These are phyloP conservation scores for Iris macrosiphon DNA, from an alignment of 106 monocot genomes.

Conservation along the genomic window DNA sequence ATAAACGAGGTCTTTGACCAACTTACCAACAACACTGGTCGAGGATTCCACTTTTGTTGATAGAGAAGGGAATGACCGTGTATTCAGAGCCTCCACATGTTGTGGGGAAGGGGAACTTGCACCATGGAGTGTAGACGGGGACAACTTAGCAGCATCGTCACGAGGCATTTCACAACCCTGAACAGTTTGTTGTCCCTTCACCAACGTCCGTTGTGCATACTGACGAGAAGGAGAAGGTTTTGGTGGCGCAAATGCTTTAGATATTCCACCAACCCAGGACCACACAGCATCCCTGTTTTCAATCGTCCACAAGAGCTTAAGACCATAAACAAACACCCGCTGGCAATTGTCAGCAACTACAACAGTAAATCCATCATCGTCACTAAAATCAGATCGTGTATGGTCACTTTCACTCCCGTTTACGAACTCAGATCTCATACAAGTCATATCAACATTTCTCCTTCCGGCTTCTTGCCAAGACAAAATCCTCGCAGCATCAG, in stretches of 20 bases:
- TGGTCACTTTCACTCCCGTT: constrained; percentile 79
- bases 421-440: constrained; percentile 64
- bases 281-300: constrained; percentile 93
- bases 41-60: constrained; percentile 43
- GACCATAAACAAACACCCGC: constrained; percentile 86
- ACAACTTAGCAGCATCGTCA: constrained; percentile 25
- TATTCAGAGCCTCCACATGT: constrained; percentile 22
- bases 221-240: constrained; percentile 96
- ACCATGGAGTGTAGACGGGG: constrained; percentile 17
- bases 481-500: constrained; percentile 73
- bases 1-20: not conserved
- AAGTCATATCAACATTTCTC: constrained; percentile 63
- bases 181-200: constrained; percentile 37
- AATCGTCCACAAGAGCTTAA: constrained; percentile 92
- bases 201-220: constrained; percentile 74
- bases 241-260: constrained; percentile 91
- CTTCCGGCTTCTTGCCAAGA: constrained; percentile 80
- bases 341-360: constrained; percentile 94
- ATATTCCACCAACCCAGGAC: constrained; percentile 82
- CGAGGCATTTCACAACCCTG: constrained; percentile 26
- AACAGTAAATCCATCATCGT: constrained; percentile 97
- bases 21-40: constrained; percentile 27
- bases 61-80: constrained; percentile 17
- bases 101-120: constrained; percentile 23
- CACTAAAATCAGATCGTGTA: constrained; percentile 80